phyloP scores from a whole-genome alignment of 225 moss, liverwort and hornwort species.

The Anthoceros angustus region DNA sequence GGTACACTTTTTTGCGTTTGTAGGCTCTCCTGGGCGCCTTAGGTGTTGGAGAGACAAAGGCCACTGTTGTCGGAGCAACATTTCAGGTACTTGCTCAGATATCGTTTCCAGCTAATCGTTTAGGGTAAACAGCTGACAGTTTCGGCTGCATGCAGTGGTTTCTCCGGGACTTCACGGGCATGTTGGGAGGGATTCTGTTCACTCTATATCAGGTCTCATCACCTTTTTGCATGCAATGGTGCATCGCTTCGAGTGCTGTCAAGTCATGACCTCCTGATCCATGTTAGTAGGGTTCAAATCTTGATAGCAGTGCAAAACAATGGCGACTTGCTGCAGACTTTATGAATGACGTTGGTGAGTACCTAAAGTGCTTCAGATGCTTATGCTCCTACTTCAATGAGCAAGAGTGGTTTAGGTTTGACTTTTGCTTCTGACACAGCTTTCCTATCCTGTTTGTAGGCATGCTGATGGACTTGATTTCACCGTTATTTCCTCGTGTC shows the following conservation, averaged over 20 bases:
- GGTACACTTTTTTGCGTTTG: slow-evolving; percentile 14
- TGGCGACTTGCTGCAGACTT: slow-evolving; percentile 97
- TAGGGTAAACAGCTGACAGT: not conserved
- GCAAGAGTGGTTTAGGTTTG: too few species aligned
- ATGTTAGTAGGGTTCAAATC: slow-evolving; percentile 48
- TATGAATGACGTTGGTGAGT: slow-evolving; percentile 78
- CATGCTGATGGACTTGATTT: slow-evolving; percentile 97
- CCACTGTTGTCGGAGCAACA: slow-evolving; percentile 94
- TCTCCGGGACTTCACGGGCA: slow-evolving; percentile 92
- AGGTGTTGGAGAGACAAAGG: slow-evolving; percentile 93
- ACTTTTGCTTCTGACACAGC: slow-evolving; percentile 3
- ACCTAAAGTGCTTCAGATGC: slow-evolving; percentile 5
- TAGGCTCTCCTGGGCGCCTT: slow-evolving; percentile 96
- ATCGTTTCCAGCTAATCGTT: not conserved
- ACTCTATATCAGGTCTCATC: slow-evolving; percentile 65
- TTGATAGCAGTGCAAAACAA: slow-evolving; percentile 95
- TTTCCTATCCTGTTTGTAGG: slow-evolving; percentile 29
- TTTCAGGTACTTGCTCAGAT: slow-evolving; percentile 43
- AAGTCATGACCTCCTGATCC: not conserved
- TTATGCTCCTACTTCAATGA: not conserved
- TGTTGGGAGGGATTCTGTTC: slow-evolving; percentile 90
- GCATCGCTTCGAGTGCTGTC: not conserved
- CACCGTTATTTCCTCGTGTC: slow-evolving; percentile 83
- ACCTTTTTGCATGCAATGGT: not conserved
- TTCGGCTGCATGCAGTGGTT: slow-evolving; percentile 52